These are phyloP conservation scores for Teratosphaeria destructans DNA, from an alignment of 2,329 filamentous ascomycete species.

Conservation along the genomic window DNA sequence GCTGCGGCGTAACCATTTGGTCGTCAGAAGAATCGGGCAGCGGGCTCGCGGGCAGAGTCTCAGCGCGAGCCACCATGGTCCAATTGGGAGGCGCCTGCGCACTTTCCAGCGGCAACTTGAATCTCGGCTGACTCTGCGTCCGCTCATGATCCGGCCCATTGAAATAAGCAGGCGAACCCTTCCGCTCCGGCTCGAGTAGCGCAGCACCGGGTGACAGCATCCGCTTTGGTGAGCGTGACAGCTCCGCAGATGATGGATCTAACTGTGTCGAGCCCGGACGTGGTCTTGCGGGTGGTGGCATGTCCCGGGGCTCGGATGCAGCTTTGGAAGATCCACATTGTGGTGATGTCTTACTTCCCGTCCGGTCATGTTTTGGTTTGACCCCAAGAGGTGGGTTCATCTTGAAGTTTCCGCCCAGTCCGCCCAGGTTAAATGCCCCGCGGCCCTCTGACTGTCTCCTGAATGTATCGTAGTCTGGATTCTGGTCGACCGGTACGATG, in stretches of 20 bases:
- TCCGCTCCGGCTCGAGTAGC: slow-evolving; percentile 33
- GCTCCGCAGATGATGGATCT: slow-evolving; percentile 17
- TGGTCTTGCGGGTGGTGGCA: slow-evolving; percentile 25
- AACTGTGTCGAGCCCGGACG: background rate
- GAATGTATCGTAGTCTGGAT: slow-evolving; percentile 75
- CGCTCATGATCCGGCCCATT: slow-evolving; percentile 16
- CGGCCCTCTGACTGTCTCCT: slow-evolving; percentile 58
- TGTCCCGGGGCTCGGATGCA: slow-evolving; percentile 26
- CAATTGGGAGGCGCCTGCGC: slow-evolving; percentile 6
- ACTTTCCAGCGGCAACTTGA: slow-evolving; percentile 21
- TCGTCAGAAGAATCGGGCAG: slow-evolving; percentile 24
- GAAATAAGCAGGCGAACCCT: slow-evolving; percentile 38
- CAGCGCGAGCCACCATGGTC: slow-evolving; percentile 27
- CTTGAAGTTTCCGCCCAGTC: slow-evolving; percentile 29
- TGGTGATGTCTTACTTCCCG: slow-evolving; percentile 10
- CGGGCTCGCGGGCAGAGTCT: slow-evolving; percentile 33
- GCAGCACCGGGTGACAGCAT: slow-evolving; percentile 35
- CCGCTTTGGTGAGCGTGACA: slow-evolving; percentile 36
- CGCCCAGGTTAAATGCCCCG: slow-evolving; percentile 31
- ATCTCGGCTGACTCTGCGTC: slow-evolving; percentile 13
- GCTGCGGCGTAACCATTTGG: slow-evolving; percentile 37
- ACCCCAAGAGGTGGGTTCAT: slow-evolving; percentile 19
- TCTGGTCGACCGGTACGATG: slow-evolving; percentile 60
- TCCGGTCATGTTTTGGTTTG: slow-evolving; percentile 10
- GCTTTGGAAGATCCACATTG: slow-evolving; percentile 9